phyloP scores from a whole-genome alignment of 208 protist genomes.

The Crithidia thermophila region DNA sequence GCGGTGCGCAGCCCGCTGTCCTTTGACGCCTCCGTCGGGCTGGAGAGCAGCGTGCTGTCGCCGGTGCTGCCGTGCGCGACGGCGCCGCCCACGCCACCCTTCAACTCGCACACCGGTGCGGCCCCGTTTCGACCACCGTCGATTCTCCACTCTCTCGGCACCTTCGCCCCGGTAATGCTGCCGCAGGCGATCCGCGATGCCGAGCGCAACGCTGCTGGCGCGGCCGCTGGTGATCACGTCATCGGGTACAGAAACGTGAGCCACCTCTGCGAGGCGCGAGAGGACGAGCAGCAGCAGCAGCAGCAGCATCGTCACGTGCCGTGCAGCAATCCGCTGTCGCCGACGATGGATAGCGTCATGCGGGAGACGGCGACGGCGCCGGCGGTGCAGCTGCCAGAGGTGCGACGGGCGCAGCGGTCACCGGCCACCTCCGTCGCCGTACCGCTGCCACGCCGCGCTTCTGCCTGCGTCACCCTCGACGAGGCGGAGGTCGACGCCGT shows the following conservation, averaged over 20 bases:
- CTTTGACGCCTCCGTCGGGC: background rate
- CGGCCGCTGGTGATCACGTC: too few species aligned
- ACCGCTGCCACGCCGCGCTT: background rate
- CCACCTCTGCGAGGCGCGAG: too few species aligned
- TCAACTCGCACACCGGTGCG: background rate
- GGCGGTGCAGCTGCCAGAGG: background rate
- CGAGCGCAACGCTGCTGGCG: background rate
- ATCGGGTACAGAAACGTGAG: too few species aligned
- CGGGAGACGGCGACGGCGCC: too few species aligned
- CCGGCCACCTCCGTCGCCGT: background rate
- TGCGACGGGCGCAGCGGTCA: background rate
- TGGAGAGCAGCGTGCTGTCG: background rate
- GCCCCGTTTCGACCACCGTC: too few species aligned
- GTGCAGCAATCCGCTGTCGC: background rate
- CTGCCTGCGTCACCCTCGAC: background rate
- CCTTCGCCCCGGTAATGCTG: too few species aligned
- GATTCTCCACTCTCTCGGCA: too few species aligned
- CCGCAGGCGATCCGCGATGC: background rate
- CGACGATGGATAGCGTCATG: background rate
- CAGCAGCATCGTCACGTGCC: background rate
- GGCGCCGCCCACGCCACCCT: background rate
- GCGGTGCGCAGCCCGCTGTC: constrained; percentile 1
- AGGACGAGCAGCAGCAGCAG: too few species aligned
- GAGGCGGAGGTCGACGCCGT: background rate
- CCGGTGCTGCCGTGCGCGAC: background rate